Conservation (phyloP, 1,139 yeast genomes). For the Zygosaccharomyces sapae region DNA sequence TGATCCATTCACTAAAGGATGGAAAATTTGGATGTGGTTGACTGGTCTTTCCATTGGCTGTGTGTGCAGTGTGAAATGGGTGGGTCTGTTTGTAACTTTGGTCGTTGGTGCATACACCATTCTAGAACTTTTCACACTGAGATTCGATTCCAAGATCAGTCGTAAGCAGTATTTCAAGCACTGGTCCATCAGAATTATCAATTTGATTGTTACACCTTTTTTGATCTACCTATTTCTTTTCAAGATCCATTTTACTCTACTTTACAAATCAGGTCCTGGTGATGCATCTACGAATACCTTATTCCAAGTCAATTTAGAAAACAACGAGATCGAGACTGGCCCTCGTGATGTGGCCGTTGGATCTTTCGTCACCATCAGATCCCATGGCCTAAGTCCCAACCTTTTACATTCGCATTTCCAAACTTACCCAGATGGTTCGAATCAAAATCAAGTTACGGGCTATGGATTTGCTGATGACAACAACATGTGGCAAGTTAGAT, state of each 20-base stretch:
- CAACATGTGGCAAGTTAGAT: slow-evolving; percentile 58
- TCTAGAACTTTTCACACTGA: slow-evolving; percentile 65
- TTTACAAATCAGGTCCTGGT: slow-evolving; percentile 76
- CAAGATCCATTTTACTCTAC: slow-evolving; percentile 71
- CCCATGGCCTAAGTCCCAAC: slow-evolving; percentile 70
- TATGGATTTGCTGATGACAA: slow-evolving; percentile 70
- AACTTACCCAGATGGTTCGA: slow-evolving; percentile 66
- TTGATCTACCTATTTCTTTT: slow-evolving; percentile 65
- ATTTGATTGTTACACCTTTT: slow-evolving; percentile 72
- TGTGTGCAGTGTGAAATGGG: slow-evolving; percentile 94
- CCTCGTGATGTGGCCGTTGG: slow-evolving; percentile 63
- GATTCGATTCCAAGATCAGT: slow-evolving; percentile 43
- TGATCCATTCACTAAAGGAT: slow-evolving; percentile 43
- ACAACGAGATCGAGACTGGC: slow-evolving; percentile 48
- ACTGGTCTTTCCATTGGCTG: slow-evolving; percentile 87
- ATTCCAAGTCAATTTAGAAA: slow-evolving; percentile 62
- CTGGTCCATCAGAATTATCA: slow-evolving; percentile 67
- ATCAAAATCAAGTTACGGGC: slow-evolving; percentile 71
- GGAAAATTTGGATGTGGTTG: slow-evolving; percentile 54
- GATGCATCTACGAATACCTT: slow-evolving; percentile 69
- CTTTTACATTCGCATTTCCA: slow-evolving; percentile 68
- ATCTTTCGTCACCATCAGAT: slow-evolving; percentile 60
- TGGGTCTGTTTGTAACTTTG: slow-evolving; percentile 80
- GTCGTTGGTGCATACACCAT: slow-evolving; percentile 83
- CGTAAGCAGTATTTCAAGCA: slow-evolving; percentile 49